Evolutionary conservation across 2,329 filamentous ascomycete species (phyloP).

Genomic region (Epichloe elymi): DNA sequence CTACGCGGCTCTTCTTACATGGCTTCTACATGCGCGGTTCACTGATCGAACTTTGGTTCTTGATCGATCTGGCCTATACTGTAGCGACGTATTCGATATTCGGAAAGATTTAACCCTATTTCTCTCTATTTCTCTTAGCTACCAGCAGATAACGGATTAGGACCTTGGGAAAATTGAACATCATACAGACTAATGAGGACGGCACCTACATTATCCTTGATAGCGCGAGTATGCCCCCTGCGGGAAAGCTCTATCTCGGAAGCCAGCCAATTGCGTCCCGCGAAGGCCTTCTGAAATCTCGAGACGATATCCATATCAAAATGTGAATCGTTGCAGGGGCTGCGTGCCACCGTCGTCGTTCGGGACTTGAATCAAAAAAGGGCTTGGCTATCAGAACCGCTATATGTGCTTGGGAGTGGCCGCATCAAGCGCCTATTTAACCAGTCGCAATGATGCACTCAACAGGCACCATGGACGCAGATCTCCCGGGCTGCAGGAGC

Average conservation of each 20-base stretch:
- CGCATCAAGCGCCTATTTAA: too few species aligned
- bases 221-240: not conserved
- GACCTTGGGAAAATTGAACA: slow-evolving; percentile 14
- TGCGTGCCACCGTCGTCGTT: too few species aligned
- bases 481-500: too few species aligned
- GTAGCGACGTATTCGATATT: slow-evolving; percentile 18
- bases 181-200: slow-evolving; percentile 13
- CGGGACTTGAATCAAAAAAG: too few species aligned
- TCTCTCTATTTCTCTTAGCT: slow-evolving; percentile 16
- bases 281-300: slow-evolving; percentile 6
- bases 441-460: too few species aligned
- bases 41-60: slow-evolving; percentile 21
- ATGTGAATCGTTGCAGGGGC: too few species aligned
- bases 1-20: slow-evolving; percentile 20
- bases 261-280: slow-evolving; percentile 14
- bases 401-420: too few species aligned
- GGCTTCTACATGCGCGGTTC: slow-evolving; percentile 22
- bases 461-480: too few species aligned
- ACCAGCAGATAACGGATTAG: slow-evolving; percentile 17
- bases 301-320: too few species aligned
- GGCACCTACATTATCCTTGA: slow-evolving; percentile 7
- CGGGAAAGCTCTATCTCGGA: slow-evolving; percentile 8
- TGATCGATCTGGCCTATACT: slow-evolving; percentile 23
- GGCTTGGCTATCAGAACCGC: too few species aligned
- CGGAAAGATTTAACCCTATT: slow-evolving; percentile 16